Conservation (phyloP, 2,329 filamentous ascomycete genomes). For the Pseudopyrenochaeta lycopersici region DNA sequence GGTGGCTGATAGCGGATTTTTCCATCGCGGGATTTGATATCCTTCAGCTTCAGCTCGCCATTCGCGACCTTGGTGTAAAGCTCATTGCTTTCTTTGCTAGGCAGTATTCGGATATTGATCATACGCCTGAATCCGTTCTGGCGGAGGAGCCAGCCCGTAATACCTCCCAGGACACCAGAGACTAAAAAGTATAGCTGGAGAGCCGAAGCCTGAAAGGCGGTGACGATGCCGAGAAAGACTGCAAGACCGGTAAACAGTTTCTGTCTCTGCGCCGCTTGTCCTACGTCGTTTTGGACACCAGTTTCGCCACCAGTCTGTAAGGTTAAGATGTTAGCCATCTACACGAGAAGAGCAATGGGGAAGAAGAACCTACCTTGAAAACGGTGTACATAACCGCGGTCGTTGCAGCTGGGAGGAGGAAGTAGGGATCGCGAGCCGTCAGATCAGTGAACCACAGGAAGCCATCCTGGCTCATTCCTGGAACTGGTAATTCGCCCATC, state of each 20-base stretch:
- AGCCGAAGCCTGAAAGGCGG: constrained; percentile 63
- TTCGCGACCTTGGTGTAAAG: constrained; percentile 36
- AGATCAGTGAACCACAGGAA: constrained; percentile 83
- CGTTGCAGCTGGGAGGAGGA: constrained; percentile 73
- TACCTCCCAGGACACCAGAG: constrained; percentile 51
- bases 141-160: constrained; percentile 52
- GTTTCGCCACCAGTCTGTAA: constrained; percentile 61
- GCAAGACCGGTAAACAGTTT: constrained; percentile 62
- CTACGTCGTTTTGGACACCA: constrained; percentile 44
- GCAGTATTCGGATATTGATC: constrained; percentile 46
- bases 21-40: constrained; percentile 33
- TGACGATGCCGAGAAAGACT: constrained; percentile 61
- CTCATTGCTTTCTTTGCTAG: constrained; percentile 31
- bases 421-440: constrained; percentile 78
- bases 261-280: constrained; percentile 39
- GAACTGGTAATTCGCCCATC: constrained; percentile 82
- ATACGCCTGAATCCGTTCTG: constrained; percentile 45
- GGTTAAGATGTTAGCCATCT: constrained; percentile 20
- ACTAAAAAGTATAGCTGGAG: constrained; percentile 71
- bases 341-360: constrained; percentile 12
- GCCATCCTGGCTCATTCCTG: constrained; percentile 75
- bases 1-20: constrained; percentile 42
- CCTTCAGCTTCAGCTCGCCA: constrained; percentile 35
- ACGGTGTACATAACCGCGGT: constrained; percentile 65
- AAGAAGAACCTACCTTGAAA: constrained; percentile 61